Percentiles rank a stretch among this genome's conserved stretches.
phyloP scores from a whole-genome alignment of 2,329 filamentous ascomycete genomes.

The Talaromyces verruculosus region DNA sequence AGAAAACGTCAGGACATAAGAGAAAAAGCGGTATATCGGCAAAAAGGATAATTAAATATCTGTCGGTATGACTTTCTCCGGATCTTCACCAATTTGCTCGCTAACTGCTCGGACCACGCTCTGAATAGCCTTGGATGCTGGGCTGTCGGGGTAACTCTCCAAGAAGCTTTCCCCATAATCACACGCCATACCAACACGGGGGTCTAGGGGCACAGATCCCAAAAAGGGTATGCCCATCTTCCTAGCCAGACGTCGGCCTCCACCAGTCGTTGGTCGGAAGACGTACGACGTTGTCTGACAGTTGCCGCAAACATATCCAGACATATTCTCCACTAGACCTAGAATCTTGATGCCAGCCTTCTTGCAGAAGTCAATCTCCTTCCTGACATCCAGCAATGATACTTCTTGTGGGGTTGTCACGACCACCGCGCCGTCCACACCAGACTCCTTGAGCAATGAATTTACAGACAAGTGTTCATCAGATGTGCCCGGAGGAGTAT shows the following conservation, averaged over 20 bases:
- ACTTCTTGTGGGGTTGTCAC: conserved; percentile 97
- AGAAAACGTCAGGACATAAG: conserved; percentile 25
- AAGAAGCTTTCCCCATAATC: conserved; percentile 98
- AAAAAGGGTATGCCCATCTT: conserved; percentile 88
- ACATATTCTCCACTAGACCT: conserved; percentile 97
- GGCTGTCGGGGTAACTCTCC: conserved; percentile 88
- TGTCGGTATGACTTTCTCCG: conserved; percentile 50
- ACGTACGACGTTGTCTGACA: conserved; percentile 80
- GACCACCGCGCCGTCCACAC: conserved; percentile 88
- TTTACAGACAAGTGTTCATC: conserved; percentile 97
- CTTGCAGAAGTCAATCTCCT: conserved; percentile 95
- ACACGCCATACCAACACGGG: conserved; percentile 91
- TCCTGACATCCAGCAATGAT: conserved; percentile 84
- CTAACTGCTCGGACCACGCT: conserved; percentile 74
- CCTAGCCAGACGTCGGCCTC: conserved; percentile 73
- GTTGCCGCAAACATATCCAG: conserved; percentile 90
- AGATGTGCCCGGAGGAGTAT: conserved; percentile 91
- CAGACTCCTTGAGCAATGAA: conserved; percentile 82
- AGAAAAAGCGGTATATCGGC: neutral
- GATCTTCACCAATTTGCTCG: conserved; percentile 62
- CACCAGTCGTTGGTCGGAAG: conserved; percentile 87
- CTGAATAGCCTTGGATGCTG: conserved; percentile 79
- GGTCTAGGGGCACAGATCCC: conserved; percentile 86
- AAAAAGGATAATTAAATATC: conserved; percentile 21
- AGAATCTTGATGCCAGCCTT: conserved; percentile 89